phyloP scores from a whole-genome alignment of 2,329 filamentous ascomycete species.

The Cladobotryum protrusum region DNA sequence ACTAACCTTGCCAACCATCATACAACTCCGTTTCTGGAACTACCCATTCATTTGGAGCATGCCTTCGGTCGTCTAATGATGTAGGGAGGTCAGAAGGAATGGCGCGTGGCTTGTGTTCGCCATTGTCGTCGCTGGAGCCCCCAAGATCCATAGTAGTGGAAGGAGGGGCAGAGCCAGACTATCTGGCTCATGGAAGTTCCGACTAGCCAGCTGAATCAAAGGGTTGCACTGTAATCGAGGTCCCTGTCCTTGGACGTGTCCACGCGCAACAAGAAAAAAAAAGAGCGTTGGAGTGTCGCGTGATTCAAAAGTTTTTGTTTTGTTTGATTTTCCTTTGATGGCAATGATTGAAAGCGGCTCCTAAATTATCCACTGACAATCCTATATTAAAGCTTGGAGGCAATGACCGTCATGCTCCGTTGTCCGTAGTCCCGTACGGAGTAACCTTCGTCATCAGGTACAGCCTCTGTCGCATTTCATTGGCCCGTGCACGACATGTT shows the following conservation, averaged over 20 bases:
- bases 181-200: slow-evolving; percentile 27
- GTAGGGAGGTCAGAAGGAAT: slow-evolving; percentile 84
- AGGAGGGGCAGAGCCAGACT: slow-evolving; percentile 32
- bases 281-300: too few relatives aligned
- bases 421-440: not conserved
- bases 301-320: too few relatives aligned
- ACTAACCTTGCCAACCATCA: slow-evolving; percentile 90
- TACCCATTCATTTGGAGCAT: slow-evolving; percentile 54
- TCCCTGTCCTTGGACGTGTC: not conserved
- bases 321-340: too few relatives aligned
- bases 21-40: slow-evolving; percentile 91
- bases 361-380: slow-evolving; percentile 8
- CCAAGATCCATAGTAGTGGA: slow-evolving; percentile 52
- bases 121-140: slow-evolving; percentile 38
- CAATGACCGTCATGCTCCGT: not conserved
- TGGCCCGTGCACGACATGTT: slow-evolving; percentile 10
- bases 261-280: too few relatives aligned
- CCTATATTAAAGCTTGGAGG: not conserved
- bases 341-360: too few relatives aligned
- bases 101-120: slow-evolving; percentile 37
- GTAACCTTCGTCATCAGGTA: slow-evolving; percentile 10
- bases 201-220: not conserved
- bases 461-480: not conserved
- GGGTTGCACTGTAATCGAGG: not conserved
- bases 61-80: slow-evolving; percentile 81